Conservation (phyloP, 2,329 filamentous ascomycete genomes). For the Ascochyta viciae-villosae region DNA sequence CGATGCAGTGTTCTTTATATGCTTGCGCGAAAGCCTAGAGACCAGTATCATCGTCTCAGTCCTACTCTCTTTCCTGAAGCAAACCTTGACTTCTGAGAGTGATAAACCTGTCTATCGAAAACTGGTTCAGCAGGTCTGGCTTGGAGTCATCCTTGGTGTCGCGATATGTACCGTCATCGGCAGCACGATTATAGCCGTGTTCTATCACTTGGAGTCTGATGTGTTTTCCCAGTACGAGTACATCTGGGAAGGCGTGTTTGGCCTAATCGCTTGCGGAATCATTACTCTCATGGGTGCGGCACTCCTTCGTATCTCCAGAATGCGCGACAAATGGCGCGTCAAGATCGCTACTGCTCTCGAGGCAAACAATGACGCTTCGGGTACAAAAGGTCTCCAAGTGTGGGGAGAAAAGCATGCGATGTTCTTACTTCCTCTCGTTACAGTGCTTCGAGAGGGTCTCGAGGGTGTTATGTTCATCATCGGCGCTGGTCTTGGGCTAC, state of each 20-base stretch:
- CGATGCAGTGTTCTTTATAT: constrained; percentile 76
- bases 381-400: constrained; percentile 59
- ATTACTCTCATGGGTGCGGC: constrained; percentile 81
- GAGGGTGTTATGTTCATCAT: constrained; percentile 86
- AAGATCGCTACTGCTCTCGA: constrained; percentile 77
- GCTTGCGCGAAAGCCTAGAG: constrained; percentile 83
- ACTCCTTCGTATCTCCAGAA: constrained; percentile 78
- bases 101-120: constrained; percentile 70
- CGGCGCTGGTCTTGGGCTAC: constrained; percentile 78
- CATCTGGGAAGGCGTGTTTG: constrained; percentile 81
- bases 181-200: constrained; percentile 69
- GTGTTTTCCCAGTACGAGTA: constrained; percentile 73
- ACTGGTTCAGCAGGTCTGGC: constrained; percentile 56
- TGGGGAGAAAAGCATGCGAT: constrained; percentile 80
- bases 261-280: constrained; percentile 75
- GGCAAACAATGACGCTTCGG: constrained; percentile 53
- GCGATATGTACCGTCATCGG: constrained; percentile 69
- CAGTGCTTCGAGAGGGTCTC: constrained; percentile 80
- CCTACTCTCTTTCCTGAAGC: constrained; percentile 80
- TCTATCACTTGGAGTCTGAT: constrained; percentile 72
- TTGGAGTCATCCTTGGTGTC: constrained; percentile 58
- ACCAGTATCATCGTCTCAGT: constrained; percentile 83
- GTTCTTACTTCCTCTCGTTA: constrained; percentile 84
- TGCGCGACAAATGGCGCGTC: constrained; percentile 84
- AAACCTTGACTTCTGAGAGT: constrained; percentile 70